Evolutionary conservation across 257 asterid species (phyloP).

Genomic region (Nicotiana tabacum): DNA sequence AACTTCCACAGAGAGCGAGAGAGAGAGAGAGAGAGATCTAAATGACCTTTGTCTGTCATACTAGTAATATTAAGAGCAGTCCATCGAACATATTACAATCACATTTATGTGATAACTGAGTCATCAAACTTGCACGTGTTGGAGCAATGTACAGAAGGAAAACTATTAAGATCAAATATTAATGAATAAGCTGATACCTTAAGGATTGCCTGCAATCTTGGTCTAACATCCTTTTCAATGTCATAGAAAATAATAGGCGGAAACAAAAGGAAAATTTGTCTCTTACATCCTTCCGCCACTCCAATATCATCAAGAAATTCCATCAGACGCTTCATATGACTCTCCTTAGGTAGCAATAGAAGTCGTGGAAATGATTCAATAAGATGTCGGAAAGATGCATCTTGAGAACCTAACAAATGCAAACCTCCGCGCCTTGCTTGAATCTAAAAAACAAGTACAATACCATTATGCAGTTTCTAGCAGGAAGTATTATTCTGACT

Average conservation of each 20-base stretch:
- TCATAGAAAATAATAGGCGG: conserved; percentile 69
- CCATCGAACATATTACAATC: not conserved
- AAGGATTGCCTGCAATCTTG: conserved; percentile 46
- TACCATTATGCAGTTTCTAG: not conserved
- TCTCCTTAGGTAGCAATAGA: conserved; percentile 49
- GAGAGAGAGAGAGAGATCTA: not conserved
- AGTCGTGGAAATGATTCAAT: conserved; percentile 89
- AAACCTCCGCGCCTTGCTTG: conserved; percentile 98
- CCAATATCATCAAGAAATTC: conserved; percentile 59
- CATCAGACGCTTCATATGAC: conserved; percentile 51
- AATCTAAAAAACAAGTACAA: conserved; percentile 35
- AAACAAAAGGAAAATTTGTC: conserved; percentile 52
- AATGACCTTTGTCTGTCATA: not conserved
- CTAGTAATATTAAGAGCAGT: not conserved
- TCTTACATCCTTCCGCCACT: conserved; percentile 45
- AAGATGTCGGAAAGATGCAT: conserved; percentile 60
- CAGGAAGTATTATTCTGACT: conserved; percentile 5
- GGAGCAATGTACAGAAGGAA: not conserved
- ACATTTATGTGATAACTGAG: conserved; percentile 6
- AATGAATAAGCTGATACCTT: conserved; percentile 40
- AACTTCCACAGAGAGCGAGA: not conserved
- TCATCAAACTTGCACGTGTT: not conserved
- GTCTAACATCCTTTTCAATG: conserved; percentile 64
- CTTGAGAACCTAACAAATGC: conserved; percentile 48
- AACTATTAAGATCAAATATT: not conserved